Evolutionary conservation across 768 basidiomycete genomes (phyloP).

Genomic region (Psilocybe tampanensis): DNA sequence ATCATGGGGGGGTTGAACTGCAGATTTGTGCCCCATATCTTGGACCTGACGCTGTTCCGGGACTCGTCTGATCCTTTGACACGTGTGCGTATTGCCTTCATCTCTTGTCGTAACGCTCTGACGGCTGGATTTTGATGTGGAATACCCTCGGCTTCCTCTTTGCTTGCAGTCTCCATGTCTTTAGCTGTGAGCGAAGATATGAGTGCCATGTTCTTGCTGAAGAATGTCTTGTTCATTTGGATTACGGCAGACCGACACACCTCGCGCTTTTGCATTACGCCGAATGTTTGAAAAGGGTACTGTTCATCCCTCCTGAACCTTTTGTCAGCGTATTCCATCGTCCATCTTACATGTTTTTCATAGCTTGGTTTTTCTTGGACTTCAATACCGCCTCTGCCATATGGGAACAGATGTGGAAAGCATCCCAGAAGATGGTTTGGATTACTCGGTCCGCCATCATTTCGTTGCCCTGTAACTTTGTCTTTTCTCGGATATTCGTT

Average conservation of each 20-base stretch:
- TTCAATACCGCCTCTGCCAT: conserved; percentile 31
- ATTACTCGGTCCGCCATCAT: conserved; percentile 22
- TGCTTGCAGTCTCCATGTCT: not conserved
- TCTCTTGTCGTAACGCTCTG: not conserved
- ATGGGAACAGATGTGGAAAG: conserved; percentile 37
- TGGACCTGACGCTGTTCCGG: not conserved
- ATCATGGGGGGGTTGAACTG: conserved; percentile 28
- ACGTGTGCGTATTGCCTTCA: no score
- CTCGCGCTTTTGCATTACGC: conserved; percentile 5
- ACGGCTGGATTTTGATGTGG: not conserved
- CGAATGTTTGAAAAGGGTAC: conserved; percentile 32
- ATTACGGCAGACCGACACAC: not conserved
- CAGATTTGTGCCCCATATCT: not conserved
- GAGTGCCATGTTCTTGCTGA: not conserved
- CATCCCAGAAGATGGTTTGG: conserved; percentile 30
- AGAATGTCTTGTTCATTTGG: not conserved
- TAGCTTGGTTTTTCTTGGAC: conserved; percentile 22
- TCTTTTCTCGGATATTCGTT: conserved; percentile 30
- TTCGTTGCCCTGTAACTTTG: conserved; percentile 15
- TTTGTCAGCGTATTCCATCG: conserved; percentile 28
- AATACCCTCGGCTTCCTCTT: no score
- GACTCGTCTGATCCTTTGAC: not conserved
- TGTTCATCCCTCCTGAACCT: conserved; percentile 29
- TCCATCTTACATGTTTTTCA: conserved; percentile 30
- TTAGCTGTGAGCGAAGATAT: not conserved